Conservation (phyloP, 2,329 filamentous ascomycete genomes). For the Fusarium piperis region DNA sequence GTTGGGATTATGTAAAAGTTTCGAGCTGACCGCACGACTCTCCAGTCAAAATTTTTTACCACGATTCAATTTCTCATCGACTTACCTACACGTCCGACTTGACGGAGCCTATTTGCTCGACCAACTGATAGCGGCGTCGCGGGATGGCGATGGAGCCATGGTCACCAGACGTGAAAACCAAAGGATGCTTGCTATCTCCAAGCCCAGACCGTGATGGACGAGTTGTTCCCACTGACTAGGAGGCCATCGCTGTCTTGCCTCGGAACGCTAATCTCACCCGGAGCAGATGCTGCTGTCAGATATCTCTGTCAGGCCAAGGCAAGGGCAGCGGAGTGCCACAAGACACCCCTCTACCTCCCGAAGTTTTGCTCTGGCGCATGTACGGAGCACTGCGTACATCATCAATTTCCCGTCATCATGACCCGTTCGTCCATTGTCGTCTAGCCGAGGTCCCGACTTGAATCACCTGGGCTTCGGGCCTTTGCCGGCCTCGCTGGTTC, state of each 20-base stretch:
- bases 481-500: neutral
- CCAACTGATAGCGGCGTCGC: slow-evolving; percentile 39
- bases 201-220: slow-evolving; percentile 16
- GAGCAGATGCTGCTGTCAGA: slow-evolving; percentile 2
- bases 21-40: slow-evolving; percentile 39
- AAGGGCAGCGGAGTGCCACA: slow-evolving; percentile 4
- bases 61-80: slow-evolving; percentile 48
- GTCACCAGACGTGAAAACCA: slow-evolving; percentile 40
- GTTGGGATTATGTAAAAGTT: slow-evolving; percentile 52
- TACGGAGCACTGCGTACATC: slow-evolving; percentile 4
- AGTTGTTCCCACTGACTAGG: slow-evolving; percentile 6
- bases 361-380: neutral
- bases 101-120: slow-evolving; percentile 38
- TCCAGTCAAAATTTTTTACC: slow-evolving; percentile 50
- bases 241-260: slow-evolving; percentile 2
- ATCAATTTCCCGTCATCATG: slow-evolving; percentile 1
- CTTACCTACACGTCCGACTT: slow-evolving; percentile 37
- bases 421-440: neutral
- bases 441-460: neutral
- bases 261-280: slow-evolving; percentile 16
- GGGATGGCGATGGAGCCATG: slow-evolving; percentile 38
- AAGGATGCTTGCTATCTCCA: slow-evolving; percentile 8
- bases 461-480: neutral
- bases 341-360: neutral
- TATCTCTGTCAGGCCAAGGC: slow-evolving; percentile 4